phyloP scores from a whole-genome alignment of 2,329 filamentous ascomycete genomes.

The Leptographium procerum region DNA sequence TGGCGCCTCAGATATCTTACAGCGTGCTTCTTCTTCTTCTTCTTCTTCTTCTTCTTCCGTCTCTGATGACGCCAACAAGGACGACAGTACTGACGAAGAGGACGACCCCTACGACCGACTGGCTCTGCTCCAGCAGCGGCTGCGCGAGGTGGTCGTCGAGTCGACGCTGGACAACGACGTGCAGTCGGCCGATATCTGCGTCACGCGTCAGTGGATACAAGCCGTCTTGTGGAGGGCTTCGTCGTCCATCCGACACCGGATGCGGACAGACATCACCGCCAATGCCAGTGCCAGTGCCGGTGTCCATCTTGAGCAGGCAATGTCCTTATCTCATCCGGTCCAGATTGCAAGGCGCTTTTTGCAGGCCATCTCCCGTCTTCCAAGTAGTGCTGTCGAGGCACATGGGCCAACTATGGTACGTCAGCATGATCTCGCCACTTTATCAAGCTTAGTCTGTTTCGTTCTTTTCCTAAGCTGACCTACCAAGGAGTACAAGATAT shows the following conservation, averaged over 20 bases:
- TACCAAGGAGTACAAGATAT: constrained; percentile 30
- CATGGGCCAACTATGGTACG: constrained; percentile 33
- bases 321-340: constrained; percentile 25
- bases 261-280: background rate
- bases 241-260: constrained; percentile 17
- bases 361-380: constrained; percentile 28
- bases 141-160: constrained; percentile 28
- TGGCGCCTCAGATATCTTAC: constrained; percentile 34
- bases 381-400: constrained; percentile 33
- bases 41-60: too few relatives aligned
- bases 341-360: constrained; percentile 35
- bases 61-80: too few relatives aligned
- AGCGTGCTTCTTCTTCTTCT: too few relatives aligned
- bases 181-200: constrained; percentile 35
- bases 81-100: constrained; percentile 18
- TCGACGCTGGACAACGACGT: constrained; percentile 32
- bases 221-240: constrained; percentile 33
- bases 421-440: too few relatives aligned
- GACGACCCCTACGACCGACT: constrained; percentile 19
- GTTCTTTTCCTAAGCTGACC: too few relatives aligned
- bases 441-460: too few relatives aligned
- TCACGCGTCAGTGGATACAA: constrained; percentile 40
- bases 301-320: constrained; percentile 14
- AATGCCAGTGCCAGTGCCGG: too few relatives aligned
- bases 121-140: constrained; percentile 27